phyloP scores from a whole-genome alignment of 1,284 basidiomycete genomes.

The Puccinia polysora region DNA sequence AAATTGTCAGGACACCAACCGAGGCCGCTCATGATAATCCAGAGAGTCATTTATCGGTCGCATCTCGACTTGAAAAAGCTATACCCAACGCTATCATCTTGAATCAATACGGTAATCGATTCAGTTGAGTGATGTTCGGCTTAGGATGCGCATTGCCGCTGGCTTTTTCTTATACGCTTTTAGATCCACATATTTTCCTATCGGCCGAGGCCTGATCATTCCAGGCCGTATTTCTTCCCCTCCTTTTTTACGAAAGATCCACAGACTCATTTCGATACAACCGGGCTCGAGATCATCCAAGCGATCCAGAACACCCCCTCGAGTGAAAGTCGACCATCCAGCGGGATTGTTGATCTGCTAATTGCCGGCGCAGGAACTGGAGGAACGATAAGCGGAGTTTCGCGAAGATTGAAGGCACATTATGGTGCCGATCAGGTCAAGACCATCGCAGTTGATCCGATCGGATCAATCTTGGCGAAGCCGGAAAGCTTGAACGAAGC shows the following conservation, averaged over 20 bases:
- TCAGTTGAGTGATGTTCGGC: conserved; percentile 62
- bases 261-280: conserved; percentile 77
- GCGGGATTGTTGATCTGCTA: conserved; percentile 69
- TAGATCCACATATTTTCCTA: neutral
- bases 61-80: conserved; percentile 67
- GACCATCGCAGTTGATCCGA: conserved; percentile 80
- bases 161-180: conserved; percentile 37
- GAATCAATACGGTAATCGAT: conserved; percentile 69
- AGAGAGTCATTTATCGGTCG: conserved; percentile 85
- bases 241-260: conserved; percentile 58
- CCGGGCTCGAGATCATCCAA: conserved; percentile 79
- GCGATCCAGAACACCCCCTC: conserved; percentile 49
- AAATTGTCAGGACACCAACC: conserved; percentile 90
- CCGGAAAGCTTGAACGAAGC: conserved; percentile 64
- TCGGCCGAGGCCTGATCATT: neutral
- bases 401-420: conserved; percentile 69
- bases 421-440: conserved; percentile 61
- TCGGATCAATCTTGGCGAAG: conserved; percentile 79
- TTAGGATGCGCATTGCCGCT: no score
- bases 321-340: conserved; percentile 52
- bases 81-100: conserved; percentile 84
- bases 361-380: conserved; percentile 91
- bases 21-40: conserved; percentile 78
- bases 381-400: conserved; percentile 83
- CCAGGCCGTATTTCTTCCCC: neutral